phyloP scores from a whole-genome alignment of 2,329 filamentous ascomycete genomes.

The Colletotrichum salicis region DNA sequence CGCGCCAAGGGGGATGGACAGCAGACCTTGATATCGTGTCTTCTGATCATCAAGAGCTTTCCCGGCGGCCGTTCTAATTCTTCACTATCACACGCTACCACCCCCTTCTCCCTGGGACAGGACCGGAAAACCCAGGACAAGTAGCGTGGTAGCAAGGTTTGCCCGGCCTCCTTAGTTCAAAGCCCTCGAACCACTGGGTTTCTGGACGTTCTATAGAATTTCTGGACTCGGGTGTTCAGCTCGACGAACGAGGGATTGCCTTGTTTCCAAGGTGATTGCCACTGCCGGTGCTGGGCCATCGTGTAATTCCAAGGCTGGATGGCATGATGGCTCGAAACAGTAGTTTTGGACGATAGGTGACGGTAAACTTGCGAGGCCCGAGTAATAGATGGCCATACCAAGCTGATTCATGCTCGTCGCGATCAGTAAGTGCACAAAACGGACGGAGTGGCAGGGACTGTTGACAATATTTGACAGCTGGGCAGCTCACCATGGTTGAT shows the following conservation, averaged over 20 bases:
- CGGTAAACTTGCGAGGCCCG: slow-evolving; percentile 1
- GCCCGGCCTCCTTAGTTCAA: slow-evolving; percentile 14
- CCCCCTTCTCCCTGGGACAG: neutral
- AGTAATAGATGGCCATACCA: slow-evolving; percentile 2
- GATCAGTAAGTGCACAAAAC: neutral
- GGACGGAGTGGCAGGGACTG: neutral
- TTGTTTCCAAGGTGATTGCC: neutral
- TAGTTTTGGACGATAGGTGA: slow-evolving; percentile 10
- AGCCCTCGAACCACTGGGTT: slow-evolving; percentile 15
- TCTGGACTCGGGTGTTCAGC: slow-evolving; percentile 16
- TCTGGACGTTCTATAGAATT: slow-evolving; percentile 22
- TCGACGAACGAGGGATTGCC: slow-evolving; percentile 18
- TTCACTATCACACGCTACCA: slow-evolving; percentile 1
- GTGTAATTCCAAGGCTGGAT: slow-evolving; percentile 25
- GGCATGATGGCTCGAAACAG: slow-evolving; percentile 33
- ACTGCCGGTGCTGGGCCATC: slow-evolving; percentile 4
- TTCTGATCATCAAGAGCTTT: slow-evolving; percentile 17
- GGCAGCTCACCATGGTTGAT: neutral
- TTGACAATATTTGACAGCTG: neutral
- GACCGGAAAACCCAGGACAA: slow-evolving; percentile 21
- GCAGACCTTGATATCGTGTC: slow-evolving; percentile 12
- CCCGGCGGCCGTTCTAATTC: neutral
- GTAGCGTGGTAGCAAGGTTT: slow-evolving; percentile 13
- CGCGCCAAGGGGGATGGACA: slow-evolving; percentile 9
- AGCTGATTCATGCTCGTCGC: neutral